Evolutionary conservation across 2,329 filamentous ascomycete species (phyloP), one percentile per base, ranked within the genome.

Genomic region (Colletotrichum lindemuthianum): DNA sequence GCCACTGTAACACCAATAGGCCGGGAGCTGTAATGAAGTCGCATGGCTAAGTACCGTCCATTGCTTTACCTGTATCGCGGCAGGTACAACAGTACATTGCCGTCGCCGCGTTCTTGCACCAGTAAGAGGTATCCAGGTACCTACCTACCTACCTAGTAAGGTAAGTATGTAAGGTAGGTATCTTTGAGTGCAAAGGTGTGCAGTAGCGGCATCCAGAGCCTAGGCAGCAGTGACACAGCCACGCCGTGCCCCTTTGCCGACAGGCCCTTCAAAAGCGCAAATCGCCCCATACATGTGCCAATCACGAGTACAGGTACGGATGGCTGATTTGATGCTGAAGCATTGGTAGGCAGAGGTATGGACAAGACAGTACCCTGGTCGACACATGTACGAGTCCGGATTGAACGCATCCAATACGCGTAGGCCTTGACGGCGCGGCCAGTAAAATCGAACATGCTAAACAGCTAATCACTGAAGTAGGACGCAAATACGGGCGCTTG

Each of bases 171-270:
- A n/a, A n/a, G 13, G 44, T 47, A 16, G 7, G n/a, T 33, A 15
- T 43, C 44, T 33, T 10, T n/a, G 8, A 24, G 44, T 34, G 45
- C 45, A 16, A 33, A 33, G 16, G 12, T 11, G 24, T 12, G 24
- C 16, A 6, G 4, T 16, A 12, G 10, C 45, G 45, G 45, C 24
- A 24, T 24, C 24, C 4, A 24, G 43, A 45, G 16, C 43, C 15
- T 13, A 65, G 58, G 63, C 63, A 65, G 63, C 63, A 65, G 63
- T 39, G 61, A 44, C 63, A 63, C 63, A 65, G 63, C 63, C 63
- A 65, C 63, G 11, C 39, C 15, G 34, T 43, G 37, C 47, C 15
- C 37, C 49, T 36, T 34, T 13, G 24, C 44, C 44, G 34, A 52
- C 51, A 56, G 40, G 61, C 51, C 50, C 45, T 50, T 52, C 40